Evolutionary conservation across 371 early-diverging fungal genomes (phyloP).

Genomic region (Mucor ambiguus): DNA sequence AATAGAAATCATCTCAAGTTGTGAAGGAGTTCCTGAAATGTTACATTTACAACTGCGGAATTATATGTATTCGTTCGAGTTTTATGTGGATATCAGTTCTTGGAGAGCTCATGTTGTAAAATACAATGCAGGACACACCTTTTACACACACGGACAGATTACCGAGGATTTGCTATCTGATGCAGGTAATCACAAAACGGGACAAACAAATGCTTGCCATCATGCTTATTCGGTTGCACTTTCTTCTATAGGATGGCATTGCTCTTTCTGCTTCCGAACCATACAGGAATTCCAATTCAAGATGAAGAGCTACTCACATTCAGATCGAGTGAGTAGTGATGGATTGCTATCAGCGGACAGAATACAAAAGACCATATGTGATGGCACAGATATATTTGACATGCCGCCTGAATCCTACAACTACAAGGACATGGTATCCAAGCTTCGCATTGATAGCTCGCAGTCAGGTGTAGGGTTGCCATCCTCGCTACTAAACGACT

Average conservation of each 20-base stretch:
- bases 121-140: slow-evolving; percentile 27
- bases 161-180: slow-evolving; percentile 48
- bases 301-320: slow-evolving; percentile 49
- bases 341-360: slow-evolving; percentile 12
- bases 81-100: slow-evolving; percentile 39
- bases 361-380: slow-evolving; percentile 31
- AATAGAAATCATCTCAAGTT: slow-evolving; percentile 28
- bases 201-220: neutral
- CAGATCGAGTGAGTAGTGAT: slow-evolving; percentile 26
- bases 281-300: slow-evolving; percentile 48
- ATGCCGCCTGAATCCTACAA: slow-evolving; percentile 59
- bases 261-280: slow-evolving; percentile 46
- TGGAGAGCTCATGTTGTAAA: slow-evolving; percentile 52
- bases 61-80: slow-evolving; percentile 63
- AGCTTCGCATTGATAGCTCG: slow-evolving; percentile 37
- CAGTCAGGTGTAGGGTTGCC: slow-evolving; percentile 43
- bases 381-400: slow-evolving; percentile 42
- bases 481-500: slow-evolving; percentile 26
- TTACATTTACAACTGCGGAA: slow-evolving; percentile 53
- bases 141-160: slow-evolving; percentile 41
- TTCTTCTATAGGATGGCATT: slow-evolving; percentile 27
- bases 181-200: slow-evolving; percentile 45
- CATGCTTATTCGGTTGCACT: neutral
- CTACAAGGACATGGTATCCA: slow-evolving; percentile 46
- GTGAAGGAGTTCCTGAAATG: slow-evolving; percentile 45